A percentile compares a stretch with the other conserved stretches of the same genome.
Evolutionary conservation across 768 basidiomycete species (phyloP).

Genomic region (Leccinum subgranulosum): DNA sequence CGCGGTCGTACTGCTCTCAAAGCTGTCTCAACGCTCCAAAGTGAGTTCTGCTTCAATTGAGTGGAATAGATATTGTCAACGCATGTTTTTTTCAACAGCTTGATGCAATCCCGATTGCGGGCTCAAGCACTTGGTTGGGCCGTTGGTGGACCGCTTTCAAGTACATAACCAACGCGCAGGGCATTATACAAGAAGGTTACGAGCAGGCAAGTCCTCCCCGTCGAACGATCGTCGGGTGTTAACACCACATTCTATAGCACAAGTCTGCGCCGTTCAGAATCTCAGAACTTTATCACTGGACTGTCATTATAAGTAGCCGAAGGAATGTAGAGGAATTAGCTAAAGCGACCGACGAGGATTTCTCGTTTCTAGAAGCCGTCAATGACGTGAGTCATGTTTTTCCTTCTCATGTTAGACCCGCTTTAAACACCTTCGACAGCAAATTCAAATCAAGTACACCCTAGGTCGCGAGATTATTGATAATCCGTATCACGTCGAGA

Average conservation of each 20-base stretch:
- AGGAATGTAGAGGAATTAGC: constrained; percentile 38
- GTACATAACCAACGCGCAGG: constrained; percentile 10
- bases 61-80: neutral
- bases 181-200: constrained; percentile 33
- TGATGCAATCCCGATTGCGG: constrained; percentile 29
- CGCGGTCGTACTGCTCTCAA: neutral
- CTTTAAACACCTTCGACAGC: constrained; percentile 21
- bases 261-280: constrained; percentile 32
- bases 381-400: constrained; percentile 28
- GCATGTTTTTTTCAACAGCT: constrained; percentile 11
- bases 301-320: constrained; percentile 33
- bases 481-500: constrained; percentile 17
- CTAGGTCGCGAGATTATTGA: constrained; percentile 29
- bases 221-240: neutral
- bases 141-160: constrained; percentile 25
- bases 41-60: neutral
- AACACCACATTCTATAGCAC: constrained; percentile 16
- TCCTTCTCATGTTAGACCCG: too few relatives aligned
- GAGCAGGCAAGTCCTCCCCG: constrained; percentile 16
- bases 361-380: constrained; percentile 32
- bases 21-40: neutral
- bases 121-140: constrained; percentile 22
- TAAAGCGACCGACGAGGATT: constrained; percentile 35
- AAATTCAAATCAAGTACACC: constrained; percentile 35
- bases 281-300: constrained; percentile 33